phyloP scores from a whole-genome alignment of 2,329 filamentous ascomycete species.

The Fusarium caatingaense region DNA sequence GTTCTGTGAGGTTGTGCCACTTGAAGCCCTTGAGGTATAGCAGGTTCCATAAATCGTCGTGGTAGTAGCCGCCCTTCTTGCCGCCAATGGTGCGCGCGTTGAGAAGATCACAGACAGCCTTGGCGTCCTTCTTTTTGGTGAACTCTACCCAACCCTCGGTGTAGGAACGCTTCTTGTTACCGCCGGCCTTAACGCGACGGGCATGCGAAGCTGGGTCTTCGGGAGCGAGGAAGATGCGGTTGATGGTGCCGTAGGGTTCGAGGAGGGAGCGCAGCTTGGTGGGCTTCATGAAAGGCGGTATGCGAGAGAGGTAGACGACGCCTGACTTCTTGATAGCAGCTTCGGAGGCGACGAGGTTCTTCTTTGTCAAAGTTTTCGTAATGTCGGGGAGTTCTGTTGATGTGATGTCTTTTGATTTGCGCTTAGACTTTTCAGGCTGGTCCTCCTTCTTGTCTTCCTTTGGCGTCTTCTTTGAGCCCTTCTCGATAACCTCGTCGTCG shows the following conservation, averaged over 20 bases:
- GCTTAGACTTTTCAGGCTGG: conserved; percentile 36
- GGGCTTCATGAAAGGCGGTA: conserved; percentile 91
- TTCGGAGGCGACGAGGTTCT: conserved; percentile 74
- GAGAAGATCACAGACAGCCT: conserved; percentile 78
- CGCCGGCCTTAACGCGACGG: conserved; percentile 75
- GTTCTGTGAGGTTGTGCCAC: conserved; percentile 79
- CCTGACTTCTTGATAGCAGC: conserved; percentile 78
- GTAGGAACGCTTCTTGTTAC: conserved; percentile 86
- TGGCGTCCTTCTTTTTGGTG: conserved; percentile 78
- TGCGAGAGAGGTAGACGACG: conserved; percentile 84
- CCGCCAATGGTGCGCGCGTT: conserved; percentile 84
- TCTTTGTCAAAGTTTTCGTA: conserved; percentile 69
- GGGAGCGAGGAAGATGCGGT: conserved; percentile 82
- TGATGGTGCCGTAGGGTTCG: conserved; percentile 78
- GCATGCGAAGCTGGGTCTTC: conserved; percentile 76
- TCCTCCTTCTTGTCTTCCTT: conserved; percentile 37
- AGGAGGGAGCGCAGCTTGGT: conserved; percentile 80
- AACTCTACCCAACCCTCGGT: conserved; percentile 92
- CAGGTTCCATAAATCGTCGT: conserved; percentile 88
- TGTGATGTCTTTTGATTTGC: conserved; percentile 46
- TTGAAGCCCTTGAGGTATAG: conserved; percentile 87
- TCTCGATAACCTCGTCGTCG: conserved; percentile 48
- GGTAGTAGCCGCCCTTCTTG: conserved; percentile 85
- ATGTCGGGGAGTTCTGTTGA: conserved; percentile 58
- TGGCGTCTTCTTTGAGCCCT: conserved; percentile 40